Conservation (phyloP, 352 stramenopile genomes). For the Globisporangium splendens region DNA sequence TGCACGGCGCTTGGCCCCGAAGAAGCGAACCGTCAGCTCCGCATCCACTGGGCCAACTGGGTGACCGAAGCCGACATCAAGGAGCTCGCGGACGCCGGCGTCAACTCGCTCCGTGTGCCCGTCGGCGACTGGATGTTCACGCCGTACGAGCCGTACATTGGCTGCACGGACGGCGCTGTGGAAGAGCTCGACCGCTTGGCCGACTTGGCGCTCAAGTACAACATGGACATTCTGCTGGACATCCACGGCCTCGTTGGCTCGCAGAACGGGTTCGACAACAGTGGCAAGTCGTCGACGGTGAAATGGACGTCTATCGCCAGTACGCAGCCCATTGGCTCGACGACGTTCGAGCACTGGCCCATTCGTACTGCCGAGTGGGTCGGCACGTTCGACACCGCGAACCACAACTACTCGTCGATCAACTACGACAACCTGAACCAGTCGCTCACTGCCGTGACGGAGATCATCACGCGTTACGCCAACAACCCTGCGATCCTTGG, state of each 20-base stretch:
- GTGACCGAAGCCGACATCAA: constrained; percentile 91
- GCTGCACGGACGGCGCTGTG: constrained; percentile 90
- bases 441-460: constrained; percentile 85
- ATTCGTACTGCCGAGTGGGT: constrained; percentile 90
- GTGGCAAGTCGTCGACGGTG: constrained; percentile 80
- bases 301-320: constrained; percentile 86
- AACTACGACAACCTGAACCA: constrained; percentile 92
- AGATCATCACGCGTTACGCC: constrained; percentile 89
- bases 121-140: constrained; percentile 95
- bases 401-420: constrained; percentile 87
- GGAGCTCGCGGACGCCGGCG: constrained; percentile 71
- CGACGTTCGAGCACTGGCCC: constrained; percentile 92
- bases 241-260: constrained; percentile 91
- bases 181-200: constrained; percentile 89
- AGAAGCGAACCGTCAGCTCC: constrained; percentile 93
- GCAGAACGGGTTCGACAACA: constrained; percentile 97
- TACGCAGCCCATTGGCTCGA: constrained; percentile 71
- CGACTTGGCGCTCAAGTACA: constrained; percentile 83
- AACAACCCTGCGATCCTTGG: constrained; percentile 87
- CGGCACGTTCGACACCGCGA: constrained; percentile 84
- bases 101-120: constrained; percentile 86
- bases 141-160: constrained; percentile 91
- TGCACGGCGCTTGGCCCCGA: constrained; percentile 78
- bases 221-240: constrained; percentile 90
- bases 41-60: constrained; percentile 92